phyloP scores from a whole-genome alignment of 495 filamentous ascomycete genomes.

The Penicillium turbatum region DNA sequence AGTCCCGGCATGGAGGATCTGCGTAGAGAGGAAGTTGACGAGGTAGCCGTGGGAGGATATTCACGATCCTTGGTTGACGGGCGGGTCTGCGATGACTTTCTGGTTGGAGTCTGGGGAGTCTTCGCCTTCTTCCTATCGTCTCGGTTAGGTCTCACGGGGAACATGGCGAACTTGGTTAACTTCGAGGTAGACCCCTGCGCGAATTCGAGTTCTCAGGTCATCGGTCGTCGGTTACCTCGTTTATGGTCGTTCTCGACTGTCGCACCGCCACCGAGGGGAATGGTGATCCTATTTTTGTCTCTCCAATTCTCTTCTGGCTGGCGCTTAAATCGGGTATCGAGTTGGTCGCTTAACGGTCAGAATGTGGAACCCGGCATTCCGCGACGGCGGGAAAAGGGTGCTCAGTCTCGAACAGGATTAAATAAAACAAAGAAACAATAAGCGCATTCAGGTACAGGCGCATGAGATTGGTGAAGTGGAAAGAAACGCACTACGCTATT shows the following conservation, averaged over 20 bases:
- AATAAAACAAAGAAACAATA: background rate
- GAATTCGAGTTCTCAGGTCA: slow-evolving; percentile 8
- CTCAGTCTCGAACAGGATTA: background rate
- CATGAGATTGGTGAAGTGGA: background rate
- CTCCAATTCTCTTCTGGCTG: slow-evolving; percentile 21
- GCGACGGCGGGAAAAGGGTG: background rate
- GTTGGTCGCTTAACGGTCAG: slow-evolving; percentile 15
- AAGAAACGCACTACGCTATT: background rate
- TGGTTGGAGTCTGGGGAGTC: slow-evolving; percentile 22
- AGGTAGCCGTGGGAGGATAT: slow-evolving; percentile 34
- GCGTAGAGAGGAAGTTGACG: slow-evolving; percentile 39
- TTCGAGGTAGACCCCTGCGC: slow-evolving; percentile 24
- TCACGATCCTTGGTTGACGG: slow-evolving; percentile 48
- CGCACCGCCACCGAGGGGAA: slow-evolving; percentile 16
- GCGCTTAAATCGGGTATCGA: slow-evolving; percentile 34
- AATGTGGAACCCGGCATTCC: slow-evolving; percentile 23
- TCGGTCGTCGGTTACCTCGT: slow-evolving; percentile 14
- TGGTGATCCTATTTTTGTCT: slow-evolving; percentile 22
- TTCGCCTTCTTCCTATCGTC: slow-evolving; percentile 33
- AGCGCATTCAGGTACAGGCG: background rate
- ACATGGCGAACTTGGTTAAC: slow-evolving; percentile 37
- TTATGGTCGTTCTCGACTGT: background rate
- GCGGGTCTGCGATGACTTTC: slow-evolving; percentile 29
- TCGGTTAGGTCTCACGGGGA: slow-evolving; percentile 42
- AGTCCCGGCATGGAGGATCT: slow-evolving; percentile 50